phyloP scores from a whole-genome alignment of 805 yeast species.

The Spencermartinsiella europaea region DNA sequence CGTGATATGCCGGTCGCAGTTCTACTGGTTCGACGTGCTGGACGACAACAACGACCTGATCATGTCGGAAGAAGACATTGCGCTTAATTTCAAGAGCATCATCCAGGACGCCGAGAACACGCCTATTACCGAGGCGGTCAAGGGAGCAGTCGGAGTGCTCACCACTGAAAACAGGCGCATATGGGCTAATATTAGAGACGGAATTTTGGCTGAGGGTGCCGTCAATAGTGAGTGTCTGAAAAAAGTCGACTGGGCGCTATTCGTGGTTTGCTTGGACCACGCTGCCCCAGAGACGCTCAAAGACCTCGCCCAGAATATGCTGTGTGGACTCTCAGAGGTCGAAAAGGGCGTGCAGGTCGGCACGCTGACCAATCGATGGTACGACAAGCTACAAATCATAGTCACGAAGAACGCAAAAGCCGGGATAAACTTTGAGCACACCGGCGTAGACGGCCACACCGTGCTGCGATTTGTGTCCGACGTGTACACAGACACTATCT shows the following conservation, averaged over 20 bases:
- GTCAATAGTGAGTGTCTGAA: conserved; percentile 66
- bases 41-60: conserved; percentile 67
- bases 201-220: conserved; percentile 35
- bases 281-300: conserved; percentile 50
- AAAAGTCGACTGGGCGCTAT: conserved; percentile 75
- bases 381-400: conserved; percentile 84
- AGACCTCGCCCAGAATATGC: conserved; percentile 74
- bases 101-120: conserved; percentile 60
- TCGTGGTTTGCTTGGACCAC: conserved; percentile 79
- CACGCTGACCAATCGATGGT: conserved; percentile 93
- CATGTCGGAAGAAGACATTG: conserved; percentile 68
- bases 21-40: conserved; percentile 92
- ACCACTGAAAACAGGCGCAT: conserved; percentile 85
- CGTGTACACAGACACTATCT: conserved; percentile 84
- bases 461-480: conserved; percentile 83
- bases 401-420: conserved; percentile 86
- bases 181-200: conserved; percentile 74
- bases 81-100: conserved; percentile 68
- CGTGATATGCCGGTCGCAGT: conserved; percentile 78
- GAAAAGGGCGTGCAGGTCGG: conserved; percentile 89
- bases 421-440: conserved; percentile 84
- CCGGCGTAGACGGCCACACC: conserved; percentile 95
- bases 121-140: conserved; percentile 55
- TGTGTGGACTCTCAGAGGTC: conserved; percentile 76
- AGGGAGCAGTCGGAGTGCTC: conserved; percentile 79